Base-by-base conservation (phyloP, 352 stramenopile species). In the Globisporangium carolinianum region DNA sequence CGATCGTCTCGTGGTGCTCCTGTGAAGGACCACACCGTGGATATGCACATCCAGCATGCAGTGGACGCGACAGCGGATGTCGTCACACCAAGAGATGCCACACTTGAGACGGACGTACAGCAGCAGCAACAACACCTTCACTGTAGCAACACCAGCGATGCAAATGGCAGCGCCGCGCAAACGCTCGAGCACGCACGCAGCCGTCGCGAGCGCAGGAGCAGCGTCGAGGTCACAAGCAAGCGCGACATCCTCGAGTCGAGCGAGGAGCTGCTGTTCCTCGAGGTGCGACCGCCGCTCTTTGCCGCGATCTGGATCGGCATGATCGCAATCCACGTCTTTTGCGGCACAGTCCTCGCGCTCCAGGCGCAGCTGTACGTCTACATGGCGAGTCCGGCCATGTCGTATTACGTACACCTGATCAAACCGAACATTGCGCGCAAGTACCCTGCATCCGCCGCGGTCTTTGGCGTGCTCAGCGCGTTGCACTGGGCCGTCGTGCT, bases 391-490 rank as follows among this genome's bases (percentile, higher is more conserved):
- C 49, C 50, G 14, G 62, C n/a, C 17, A 53, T 76, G 51, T 17
- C 51, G 12, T 70, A 68, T 41, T 76, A 74, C 49, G 63, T 61
- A 14, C 51, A 62, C n/a, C 49, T 65, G 39, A 65, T 63, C 51
- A 62, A 62, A 5, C 47, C 49, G 5, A 61, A 59, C 24, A 50
- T 65, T 1, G 65, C 47, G 18, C 12, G 54, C n/a, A 61, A 63
- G 55, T 72, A 76, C 51, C 48, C 37, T 10, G 58, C 63, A 15
- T 64, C 69, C n/a, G 51, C 63, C 5, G 52, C 51, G 7, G 24
- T 70, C 53, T 76, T 76, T 32, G 63, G 63, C 7, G 43, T 69
- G 4, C 51, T 69, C 10, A 71, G 66, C 6, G 59, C 38, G 1
- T 50, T 76, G 17, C 66, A 72, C 36, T 62, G 52, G 11, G 17